Evolutionary conservation across 1,284 basidiomycete genomes (phyloP).

Genomic region (Ceratobasidium sp.): DNA sequence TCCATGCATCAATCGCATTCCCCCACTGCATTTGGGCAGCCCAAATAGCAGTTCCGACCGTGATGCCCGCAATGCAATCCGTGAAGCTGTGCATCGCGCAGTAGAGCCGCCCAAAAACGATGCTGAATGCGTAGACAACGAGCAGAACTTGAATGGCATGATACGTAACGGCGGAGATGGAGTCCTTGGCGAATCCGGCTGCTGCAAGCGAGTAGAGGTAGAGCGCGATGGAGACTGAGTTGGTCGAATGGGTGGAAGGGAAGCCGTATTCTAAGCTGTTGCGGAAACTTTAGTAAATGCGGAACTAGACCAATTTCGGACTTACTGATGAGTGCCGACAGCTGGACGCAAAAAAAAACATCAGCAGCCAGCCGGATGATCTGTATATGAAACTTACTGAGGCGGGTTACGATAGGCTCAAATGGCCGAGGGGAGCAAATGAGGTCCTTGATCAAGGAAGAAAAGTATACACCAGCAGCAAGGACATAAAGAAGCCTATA

Average conservation of each 20-base stretch:
- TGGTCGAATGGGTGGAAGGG: conserved; percentile 95
- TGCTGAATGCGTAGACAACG: conserved; percentile 73
- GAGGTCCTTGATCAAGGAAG: conserved; percentile 89
- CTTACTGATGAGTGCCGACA: conserved; percentile 77
- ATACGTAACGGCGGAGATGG: conserved; percentile 62
- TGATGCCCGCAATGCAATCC: conserved; percentile 74
- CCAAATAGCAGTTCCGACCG: conserved; percentile 77
- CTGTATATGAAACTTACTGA: conserved; percentile 65
- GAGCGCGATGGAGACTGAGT: conserved; percentile 87
- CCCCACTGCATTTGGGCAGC: conserved; percentile 58
- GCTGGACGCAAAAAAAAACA: conserved; percentile 58
- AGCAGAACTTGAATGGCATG: conserved; percentile 61
- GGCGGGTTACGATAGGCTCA: conserved; percentile 87
- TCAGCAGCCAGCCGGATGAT: neutral
- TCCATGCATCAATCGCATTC: conserved; percentile 54
- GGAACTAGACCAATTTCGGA: conserved; percentile 49
- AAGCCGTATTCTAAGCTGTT: conserved; percentile 84
- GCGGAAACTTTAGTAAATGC: neutral
- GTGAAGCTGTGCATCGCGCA: conserved; percentile 90
- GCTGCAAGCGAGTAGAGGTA: conserved; percentile 69
- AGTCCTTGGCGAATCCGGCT: conserved; percentile 47
- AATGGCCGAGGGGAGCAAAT: conserved; percentile 92
- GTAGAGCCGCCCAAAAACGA: conserved; percentile 91
- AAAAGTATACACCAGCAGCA: conserved; percentile 83
- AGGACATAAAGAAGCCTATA: conserved; percentile 75